These are phyloP conservation scores for Solanum aculeatissimum DNA, from an alignment of 305 asterid species.

Conservation along the genomic window DNA sequence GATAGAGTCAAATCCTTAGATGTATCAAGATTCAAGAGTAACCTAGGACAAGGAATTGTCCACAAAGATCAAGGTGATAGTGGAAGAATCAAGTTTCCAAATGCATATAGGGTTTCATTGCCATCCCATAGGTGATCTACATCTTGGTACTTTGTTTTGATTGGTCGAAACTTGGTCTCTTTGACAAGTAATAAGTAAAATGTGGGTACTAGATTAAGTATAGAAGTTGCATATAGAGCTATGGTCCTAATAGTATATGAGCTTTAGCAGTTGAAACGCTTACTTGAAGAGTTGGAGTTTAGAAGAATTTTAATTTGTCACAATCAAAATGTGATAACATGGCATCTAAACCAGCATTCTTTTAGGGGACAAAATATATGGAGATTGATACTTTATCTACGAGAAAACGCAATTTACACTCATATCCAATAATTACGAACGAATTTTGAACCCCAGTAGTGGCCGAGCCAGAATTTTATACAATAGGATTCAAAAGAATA, in stretches of 20 bases:
- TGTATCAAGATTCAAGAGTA: too few relatives aligned
- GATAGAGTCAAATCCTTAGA: too few relatives aligned
- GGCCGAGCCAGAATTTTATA: neutral
- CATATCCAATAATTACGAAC: neutral
- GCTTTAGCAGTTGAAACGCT: neutral
- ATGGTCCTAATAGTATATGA: neutral
- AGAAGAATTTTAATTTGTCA: neutral
- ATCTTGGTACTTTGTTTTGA: neutral
- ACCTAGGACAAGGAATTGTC: too few relatives aligned
- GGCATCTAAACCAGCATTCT: neutral
- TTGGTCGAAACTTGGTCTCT: neutral
- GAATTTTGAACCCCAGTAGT: neutral
- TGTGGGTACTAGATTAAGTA: neutral
- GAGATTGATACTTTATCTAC: neutral
- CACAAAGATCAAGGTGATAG: too few relatives aligned
- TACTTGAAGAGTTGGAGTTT: neutral
- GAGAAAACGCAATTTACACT: neutral
- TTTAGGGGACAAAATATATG: neutral
- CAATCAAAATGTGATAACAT: neutral
- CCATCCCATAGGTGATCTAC: too few relatives aligned
- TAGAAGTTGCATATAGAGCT: neutral
- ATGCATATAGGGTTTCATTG: too few relatives aligned
- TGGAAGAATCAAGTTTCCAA: too few relatives aligned
- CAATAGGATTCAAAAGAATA: neutral
- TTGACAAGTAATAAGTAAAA: neutral